Evolutionary conservation across 2,329 filamentous ascomycete genomes (phyloP).

Genomic region (Blastomyces emzantsi): DNA sequence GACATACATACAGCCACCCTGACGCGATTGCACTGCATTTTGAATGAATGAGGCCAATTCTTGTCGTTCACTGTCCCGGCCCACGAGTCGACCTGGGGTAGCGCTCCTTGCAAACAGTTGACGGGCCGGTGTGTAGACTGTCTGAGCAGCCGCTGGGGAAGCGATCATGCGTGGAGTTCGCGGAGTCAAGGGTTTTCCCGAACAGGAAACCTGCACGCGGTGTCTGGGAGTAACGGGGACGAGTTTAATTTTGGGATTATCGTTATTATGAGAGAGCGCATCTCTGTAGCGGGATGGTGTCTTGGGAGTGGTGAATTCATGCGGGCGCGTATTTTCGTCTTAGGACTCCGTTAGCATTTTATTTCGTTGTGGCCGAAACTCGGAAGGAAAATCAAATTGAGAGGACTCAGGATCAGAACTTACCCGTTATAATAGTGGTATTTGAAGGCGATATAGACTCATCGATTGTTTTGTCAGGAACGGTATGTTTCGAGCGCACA

Average conservation of each 20-base stretch:
- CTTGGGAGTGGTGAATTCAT: slow-evolving; percentile 44
- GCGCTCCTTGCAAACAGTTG: slow-evolving; percentile 78
- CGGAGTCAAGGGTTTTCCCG: slow-evolving; percentile 65
- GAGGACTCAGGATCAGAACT: slow-evolving; percentile 6
- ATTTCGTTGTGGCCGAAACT: neutral
- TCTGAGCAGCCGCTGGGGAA: slow-evolving; percentile 59
- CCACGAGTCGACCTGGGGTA: slow-evolving; percentile 64
- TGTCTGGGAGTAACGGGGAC: slow-evolving; percentile 74
- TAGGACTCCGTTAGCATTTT: slow-evolving; percentile 10
- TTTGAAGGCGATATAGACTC: slow-evolving; percentile 38
- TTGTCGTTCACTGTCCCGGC: slow-evolving; percentile 59
- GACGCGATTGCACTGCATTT: slow-evolving; percentile 49
- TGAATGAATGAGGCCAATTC: slow-evolving; percentile 63
- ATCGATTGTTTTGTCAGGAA: slow-evolving; percentile 32
- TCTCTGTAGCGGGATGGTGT: slow-evolving; percentile 64
- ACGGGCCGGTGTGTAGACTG: slow-evolving; percentile 77
- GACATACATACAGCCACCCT: slow-evolving; percentile 80
- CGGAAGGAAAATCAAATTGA: neutral
- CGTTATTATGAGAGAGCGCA: slow-evolving; percentile 51
- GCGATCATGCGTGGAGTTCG: slow-evolving; percentile 66
- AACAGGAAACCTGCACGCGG: slow-evolving; percentile 57
- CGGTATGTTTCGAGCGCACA: slow-evolving; percentile 42
- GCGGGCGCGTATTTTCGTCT: slow-evolving; percentile 38
- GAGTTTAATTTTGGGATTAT: slow-evolving; percentile 22
- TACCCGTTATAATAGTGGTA: slow-evolving; percentile 33